Base-by-base conservation (phyloP, 2,329 filamentous ascomycete species). In the Hyphodiscus sp. region DNA sequence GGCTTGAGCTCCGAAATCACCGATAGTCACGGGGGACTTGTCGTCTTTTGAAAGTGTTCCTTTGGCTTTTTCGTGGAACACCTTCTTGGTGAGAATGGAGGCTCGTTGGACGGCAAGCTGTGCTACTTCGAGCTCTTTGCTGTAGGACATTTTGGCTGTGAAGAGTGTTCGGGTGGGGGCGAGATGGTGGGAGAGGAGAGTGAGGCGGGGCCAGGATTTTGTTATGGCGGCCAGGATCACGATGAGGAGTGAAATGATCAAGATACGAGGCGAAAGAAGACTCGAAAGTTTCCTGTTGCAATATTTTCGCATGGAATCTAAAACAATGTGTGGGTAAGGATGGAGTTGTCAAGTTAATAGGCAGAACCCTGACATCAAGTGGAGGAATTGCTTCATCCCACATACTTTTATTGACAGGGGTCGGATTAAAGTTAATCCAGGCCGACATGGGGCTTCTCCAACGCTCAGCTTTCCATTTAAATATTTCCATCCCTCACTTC, bases 1-100 rank as follows among this genome's bases (percentile, higher is more conserved):
- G 30, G 94, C 91, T 76, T 99, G 94, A 41, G 94, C 95, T 67
- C 94, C 94, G 71, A 96, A 97, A 75, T 99, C 94, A 70, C 92
- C 94, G 65, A 97, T 94, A 18, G 94, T 99, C 65, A 99, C 94
- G 61, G 94, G 94, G 10, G 91, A 96, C 69, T 89, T 90, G 78
- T 99, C 94, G 71, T 89, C 86, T 76, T 99, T 99, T 70, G 86
- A 87, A 49, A 96, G 79, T 45, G 94, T 96, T 63, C 92, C 92
- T 75, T 97, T 97, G 65, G 90, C 87, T 73, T 92, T 94, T 64
- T 92, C 87, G 73, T 91, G 78, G 76, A 88, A 89, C 68, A 91
- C 87, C 58, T 81, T 81, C 71, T 89, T 87, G 49, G 87, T 91
- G 54, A 91, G 79, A 60, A 90, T 76, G 20, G 82, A 76, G 23